These are phyloP conservation scores for Ophiostoma tasmaniense DNA, from an alignment of 2,329 filamentous ascomycete genomes.

Conservation along the genomic window DNA sequence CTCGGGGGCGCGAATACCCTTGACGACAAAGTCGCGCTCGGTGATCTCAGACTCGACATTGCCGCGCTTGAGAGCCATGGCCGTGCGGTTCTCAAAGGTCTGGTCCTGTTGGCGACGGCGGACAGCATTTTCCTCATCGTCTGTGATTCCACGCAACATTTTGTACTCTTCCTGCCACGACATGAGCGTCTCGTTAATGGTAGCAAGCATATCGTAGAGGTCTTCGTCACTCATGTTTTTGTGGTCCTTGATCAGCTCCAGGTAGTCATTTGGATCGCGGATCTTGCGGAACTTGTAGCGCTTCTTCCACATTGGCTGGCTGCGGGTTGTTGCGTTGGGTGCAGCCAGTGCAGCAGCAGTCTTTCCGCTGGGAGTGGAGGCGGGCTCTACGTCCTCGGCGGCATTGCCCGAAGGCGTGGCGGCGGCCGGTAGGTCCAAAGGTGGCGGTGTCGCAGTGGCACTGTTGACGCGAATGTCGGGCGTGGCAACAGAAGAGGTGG, in stretches of 20 bases:
- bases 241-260: conserved; percentile 40
- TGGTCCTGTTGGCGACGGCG: conserved; percentile 37
- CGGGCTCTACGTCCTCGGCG: neutral
- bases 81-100: conserved; percentile 30
- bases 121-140: conserved; percentile 50
- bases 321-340: conserved; percentile 9
- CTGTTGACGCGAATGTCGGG: conserved; percentile 11
- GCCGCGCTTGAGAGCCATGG: conserved; percentile 39
- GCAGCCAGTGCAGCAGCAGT: neutral
- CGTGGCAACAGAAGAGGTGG: neutral
- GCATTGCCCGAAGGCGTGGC: neutral
- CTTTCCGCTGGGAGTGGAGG: neutral
- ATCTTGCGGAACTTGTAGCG: conserved; percentile 43
- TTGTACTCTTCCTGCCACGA: conserved; percentile 48
- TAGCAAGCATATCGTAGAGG: conserved; percentile 37
- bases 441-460: conserved; percentile 8
- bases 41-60: conserved; percentile 37
- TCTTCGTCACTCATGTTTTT: conserved; percentile 41
- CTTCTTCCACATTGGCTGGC: conserved; percentile 25
- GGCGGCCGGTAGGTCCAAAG: neutral
- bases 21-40: conserved; percentile 44
- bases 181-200: conserved; percentile 38
- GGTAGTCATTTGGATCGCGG: conserved; percentile 42
- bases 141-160: conserved; percentile 41
- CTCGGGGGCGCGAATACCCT: conserved; percentile 42